Percentiles rank a stretch among this genome's conserved stretches.
phyloP scores from a whole-genome alignment of 2,329 filamentous ascomycete genomes.

The Fusarium devonianum region DNA sequence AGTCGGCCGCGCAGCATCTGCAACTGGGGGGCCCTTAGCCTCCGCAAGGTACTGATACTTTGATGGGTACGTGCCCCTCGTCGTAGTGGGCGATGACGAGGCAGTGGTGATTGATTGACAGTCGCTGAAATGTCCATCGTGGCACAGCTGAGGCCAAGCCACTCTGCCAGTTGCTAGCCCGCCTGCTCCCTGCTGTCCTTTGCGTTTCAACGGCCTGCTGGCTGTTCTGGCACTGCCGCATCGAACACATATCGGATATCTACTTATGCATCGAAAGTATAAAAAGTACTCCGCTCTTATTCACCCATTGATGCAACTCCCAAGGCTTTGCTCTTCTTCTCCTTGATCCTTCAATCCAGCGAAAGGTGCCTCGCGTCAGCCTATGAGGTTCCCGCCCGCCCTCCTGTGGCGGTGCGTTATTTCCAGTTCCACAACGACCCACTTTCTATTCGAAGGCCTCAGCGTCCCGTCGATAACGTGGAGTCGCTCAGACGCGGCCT shows the following conservation, averaged over 20 bases:
- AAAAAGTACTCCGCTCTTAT: too few relatives aligned
- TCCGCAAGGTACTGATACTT: conserved; percentile 42
- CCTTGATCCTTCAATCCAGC: too few relatives aligned
- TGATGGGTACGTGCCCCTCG: conserved; percentile 35
- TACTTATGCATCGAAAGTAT: too few relatives aligned
- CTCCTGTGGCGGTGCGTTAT: conserved; percentile 31
- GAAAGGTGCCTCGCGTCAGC: too few relatives aligned
- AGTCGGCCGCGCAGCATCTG: conserved; percentile 24
- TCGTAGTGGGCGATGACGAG: conserved; percentile 50
- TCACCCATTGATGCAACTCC: conserved; percentile 10
- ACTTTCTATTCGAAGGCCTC: conserved; percentile 17
- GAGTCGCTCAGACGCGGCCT: conserved; percentile 38
- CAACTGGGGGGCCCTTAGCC: conserved; percentile 32
- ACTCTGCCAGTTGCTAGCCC: conserved; percentile 21
- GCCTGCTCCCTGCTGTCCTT: conserved; percentile 12
- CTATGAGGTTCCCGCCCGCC: conserved; percentile 20
- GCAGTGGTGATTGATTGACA: conserved; percentile 42
- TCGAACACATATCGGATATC: not conserved
- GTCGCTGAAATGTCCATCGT: conserved; percentile 30
- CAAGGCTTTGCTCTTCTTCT: too few relatives aligned
- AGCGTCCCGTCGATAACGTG: conserved; percentile 10
- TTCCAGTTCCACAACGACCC: conserved; percentile 28
- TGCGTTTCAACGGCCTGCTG: conserved; percentile 11
- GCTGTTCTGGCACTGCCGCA: conserved; percentile 35
- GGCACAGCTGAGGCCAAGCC: conserved; percentile 40